Base-by-base conservation (phyloP, 441 rosid genomes). In the Viola pubescens region DNA sequence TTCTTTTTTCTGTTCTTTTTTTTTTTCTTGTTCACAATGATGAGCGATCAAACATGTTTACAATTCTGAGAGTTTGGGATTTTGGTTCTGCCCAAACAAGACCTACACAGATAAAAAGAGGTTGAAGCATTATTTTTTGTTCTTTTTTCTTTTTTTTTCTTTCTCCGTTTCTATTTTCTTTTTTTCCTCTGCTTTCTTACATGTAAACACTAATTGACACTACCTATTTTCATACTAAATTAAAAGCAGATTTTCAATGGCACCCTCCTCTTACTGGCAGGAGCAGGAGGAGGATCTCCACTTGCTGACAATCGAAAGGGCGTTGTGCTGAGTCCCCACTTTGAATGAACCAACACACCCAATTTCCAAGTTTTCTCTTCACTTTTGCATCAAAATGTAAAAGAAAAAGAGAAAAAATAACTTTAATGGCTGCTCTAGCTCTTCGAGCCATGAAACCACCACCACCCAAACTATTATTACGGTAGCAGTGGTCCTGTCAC, bases 301-400 rank as follows among this genome's bases (percentile, higher is more conserved):
- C 68, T 48, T 45, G 43, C 9, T 50, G 61, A 53, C 11, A 73
- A 52, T 56, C 47, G 72, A 53, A 39, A 9, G 9, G 69, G 65
- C 52, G 59, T 46, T 39, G 87, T 74, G 94, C 70, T 72, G 75
- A 73, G 91, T 82, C 81, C 96, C 94, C 95, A 70, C 87, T 91
- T 91, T 81, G 96, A 88, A 71, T 87, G 98, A 80, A 83, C 95
- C 86, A 79, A 77, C 83, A 80, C 78, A 58, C 51, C 66, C 79
- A 74, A n/a, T 19, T 62, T 62, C 56, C 37, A 62, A 52, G 63
- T 59, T 68, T 56, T 56, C 70, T 65, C 71, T 58, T 69, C 59
- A 57, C 75, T 65, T 26, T 26, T 26, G 34, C 34, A 26, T 26
- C 34, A 26, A 26, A 26, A 26, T 26, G 34, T 26, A 26, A 26